Percentiles rank a stretch among this genome's conserved stretches.
phyloP scores from a whole-genome alignment of 805 yeast species.

The Debaryomyces tyrocola region DNA sequence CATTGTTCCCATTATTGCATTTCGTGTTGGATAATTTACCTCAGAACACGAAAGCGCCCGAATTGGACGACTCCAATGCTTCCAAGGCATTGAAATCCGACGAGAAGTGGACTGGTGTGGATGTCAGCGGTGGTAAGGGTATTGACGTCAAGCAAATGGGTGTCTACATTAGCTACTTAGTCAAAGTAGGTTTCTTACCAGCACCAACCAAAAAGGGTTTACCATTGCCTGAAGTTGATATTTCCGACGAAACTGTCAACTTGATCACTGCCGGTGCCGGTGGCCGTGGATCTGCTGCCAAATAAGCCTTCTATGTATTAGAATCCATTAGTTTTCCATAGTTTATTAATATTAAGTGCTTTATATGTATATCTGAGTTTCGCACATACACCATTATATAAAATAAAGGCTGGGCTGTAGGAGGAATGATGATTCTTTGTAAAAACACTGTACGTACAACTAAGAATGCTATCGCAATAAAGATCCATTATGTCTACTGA shows the following conservation, averaged over 20 bases:
- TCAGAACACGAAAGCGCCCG: constrained; percentile 90
- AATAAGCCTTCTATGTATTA: constrained; percentile 10
- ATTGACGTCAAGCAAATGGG: constrained; percentile 69
- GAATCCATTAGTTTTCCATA: not conserved
- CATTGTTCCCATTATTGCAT: constrained; percentile 89
- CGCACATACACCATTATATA: no score
- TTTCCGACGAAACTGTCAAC: constrained; percentile 56
- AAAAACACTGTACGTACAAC: no score
- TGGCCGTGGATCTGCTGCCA: constrained; percentile 69
- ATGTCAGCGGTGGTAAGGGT: constrained; percentile 70
- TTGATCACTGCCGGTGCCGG: constrained; percentile 68
- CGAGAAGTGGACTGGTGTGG: constrained; percentile 61
- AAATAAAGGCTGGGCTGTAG: no score
- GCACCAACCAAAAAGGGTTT: constrained; percentile 49
- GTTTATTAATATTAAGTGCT: not conserved
- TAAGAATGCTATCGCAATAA: no score
- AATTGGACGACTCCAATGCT: constrained; percentile 85
- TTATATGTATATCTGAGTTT: no score
- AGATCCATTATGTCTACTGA: no score
- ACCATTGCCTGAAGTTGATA: constrained; percentile 54
- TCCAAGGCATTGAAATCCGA: constrained; percentile 65
- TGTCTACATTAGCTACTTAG: constrained; percentile 75
- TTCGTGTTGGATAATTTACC: constrained; percentile 93
- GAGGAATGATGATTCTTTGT: no score
- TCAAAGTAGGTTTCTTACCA: constrained; percentile 77